phyloP scores from a whole-genome alignment of 2,329 filamentous ascomycete species.

The Fusarium coffeatum region DNA sequence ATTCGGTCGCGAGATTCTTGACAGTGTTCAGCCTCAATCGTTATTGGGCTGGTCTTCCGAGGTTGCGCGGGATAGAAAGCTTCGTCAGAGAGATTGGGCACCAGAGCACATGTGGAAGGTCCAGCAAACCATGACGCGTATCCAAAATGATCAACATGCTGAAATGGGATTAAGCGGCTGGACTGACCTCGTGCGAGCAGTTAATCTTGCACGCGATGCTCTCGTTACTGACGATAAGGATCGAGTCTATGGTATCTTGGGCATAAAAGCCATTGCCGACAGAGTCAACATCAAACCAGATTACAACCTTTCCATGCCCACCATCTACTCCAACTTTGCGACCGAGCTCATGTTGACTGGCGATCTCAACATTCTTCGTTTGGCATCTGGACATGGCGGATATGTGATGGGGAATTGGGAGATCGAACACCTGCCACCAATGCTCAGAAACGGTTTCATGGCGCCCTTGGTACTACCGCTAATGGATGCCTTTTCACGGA shows the following conservation, averaged over 20 bases:
- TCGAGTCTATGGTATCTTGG: conserved; percentile 8
- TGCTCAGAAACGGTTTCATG: too few species aligned
- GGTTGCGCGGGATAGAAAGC: neutral
- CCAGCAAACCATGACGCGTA: neutral
- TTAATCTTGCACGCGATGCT: neutral
- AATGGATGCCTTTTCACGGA: neutral
- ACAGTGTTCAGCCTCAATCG: neutral
- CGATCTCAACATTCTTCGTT: neutral
- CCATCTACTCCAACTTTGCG: neutral
- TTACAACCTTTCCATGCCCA: neutral
- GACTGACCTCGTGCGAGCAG: neutral
- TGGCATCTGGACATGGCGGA: neutral
- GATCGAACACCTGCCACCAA: neutral
- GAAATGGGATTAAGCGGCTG: neutral
- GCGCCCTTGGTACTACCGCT: too few species aligned
- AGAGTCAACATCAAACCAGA: neutral
- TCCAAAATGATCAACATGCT: neutral
- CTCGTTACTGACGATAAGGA: conserved; percentile 6
- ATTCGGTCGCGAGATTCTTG: conserved; percentile 1
- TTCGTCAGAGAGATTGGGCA: neutral
- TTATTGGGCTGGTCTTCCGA: neutral
- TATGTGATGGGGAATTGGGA: neutral
- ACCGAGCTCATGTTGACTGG: neutral
- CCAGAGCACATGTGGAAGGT: neutral
- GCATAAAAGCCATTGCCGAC: conserved; percentile 3